Percentiles rank a stretch among this genome's conserved stretches.
phyloP scores from a whole-genome alignment of 768 basidiomycete genomes.

The Lactifluus piperatus region DNA sequence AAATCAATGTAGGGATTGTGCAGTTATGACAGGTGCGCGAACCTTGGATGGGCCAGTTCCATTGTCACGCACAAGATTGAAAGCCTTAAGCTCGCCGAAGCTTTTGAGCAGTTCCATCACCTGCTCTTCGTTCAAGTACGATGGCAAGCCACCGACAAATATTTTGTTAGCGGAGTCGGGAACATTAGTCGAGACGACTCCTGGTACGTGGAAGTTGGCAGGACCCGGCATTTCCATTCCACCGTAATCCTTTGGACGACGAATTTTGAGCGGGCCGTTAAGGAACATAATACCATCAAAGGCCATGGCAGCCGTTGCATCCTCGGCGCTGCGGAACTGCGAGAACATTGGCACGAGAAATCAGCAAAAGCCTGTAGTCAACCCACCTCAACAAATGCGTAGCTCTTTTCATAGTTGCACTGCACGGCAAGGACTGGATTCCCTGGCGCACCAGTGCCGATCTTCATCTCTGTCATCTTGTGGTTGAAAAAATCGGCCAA shows the following conservation, averaged over 20 bases:
- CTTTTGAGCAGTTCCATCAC: slow-evolving; percentile 96
- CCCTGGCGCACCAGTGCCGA: slow-evolving; percentile 76
- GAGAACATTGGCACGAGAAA: not conserved
- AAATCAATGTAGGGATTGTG: not conserved
- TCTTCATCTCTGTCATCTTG: slow-evolving; percentile 89
- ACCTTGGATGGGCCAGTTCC: slow-evolving; percentile 86
- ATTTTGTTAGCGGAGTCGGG: slow-evolving; percentile 98
- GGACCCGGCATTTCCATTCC: slow-evolving; percentile 46
- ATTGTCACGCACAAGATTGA: slow-evolving; percentile 96
- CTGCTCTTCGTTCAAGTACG: slow-evolving; percentile 96
- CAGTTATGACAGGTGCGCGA: slow-evolving; percentile 11
- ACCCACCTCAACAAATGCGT: slow-evolving; percentile 93
- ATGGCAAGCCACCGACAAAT: slow-evolving; percentile 92
- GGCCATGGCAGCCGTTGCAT: slow-evolving; percentile 93
- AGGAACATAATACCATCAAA: slow-evolving; percentile 97
- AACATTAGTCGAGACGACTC: slow-evolving; percentile 93
- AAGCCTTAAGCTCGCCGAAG: slow-evolving; percentile 95
- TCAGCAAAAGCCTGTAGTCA: slow-evolving; percentile 6
- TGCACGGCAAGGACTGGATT: slow-evolving; percentile 91
- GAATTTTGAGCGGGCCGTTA: slow-evolving; percentile 92
- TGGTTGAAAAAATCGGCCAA: slow-evolving; percentile 90
- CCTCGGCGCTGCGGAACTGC: slow-evolving; percentile 95
- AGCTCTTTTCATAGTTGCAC: slow-evolving; percentile 98
- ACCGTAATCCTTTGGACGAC: slow-evolving; percentile 94
- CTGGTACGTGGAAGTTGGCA: slow-evolving; percentile 77